Percentiles rank a stretch among this genome's conserved stretches.
phyloP scores from a whole-genome alignment of 495 filamentous ascomycete genomes.

The Daldinia vernicosa region DNA sequence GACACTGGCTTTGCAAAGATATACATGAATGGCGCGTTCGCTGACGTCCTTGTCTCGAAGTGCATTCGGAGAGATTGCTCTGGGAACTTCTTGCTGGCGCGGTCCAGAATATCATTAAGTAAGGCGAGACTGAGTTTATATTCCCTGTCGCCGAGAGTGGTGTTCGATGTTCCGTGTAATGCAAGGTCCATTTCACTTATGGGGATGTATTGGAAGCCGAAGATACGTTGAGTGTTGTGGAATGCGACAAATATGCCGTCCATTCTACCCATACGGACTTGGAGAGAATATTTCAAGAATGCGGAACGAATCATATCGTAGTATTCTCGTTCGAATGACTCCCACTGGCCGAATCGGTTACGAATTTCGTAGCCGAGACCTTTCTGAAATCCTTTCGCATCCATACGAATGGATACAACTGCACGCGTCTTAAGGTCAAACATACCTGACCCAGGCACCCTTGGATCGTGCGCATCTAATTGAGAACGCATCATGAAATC shows the following conservation, averaged over 20 bases:
- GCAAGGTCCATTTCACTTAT: slow-evolving; percentile 86
- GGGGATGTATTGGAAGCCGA: slow-evolving; percentile 95
- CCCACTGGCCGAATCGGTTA: slow-evolving; percentile 73
- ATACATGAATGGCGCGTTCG: slow-evolving; percentile 74
- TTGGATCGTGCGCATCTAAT: slow-evolving; percentile 87
- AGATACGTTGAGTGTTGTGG: slow-evolving; percentile 94
- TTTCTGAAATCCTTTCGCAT: slow-evolving; percentile 72
- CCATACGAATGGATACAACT: slow-evolving; percentile 89
- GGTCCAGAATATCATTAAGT: slow-evolving; percentile 79
- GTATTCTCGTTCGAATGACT: slow-evolving; percentile 95
- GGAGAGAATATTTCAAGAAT: slow-evolving; percentile 96
- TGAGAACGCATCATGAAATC: slow-evolving; percentile 97
- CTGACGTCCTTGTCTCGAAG: slow-evolving; percentile 77
- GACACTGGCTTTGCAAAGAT: slow-evolving; percentile 88
- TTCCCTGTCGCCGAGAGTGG: slow-evolving; percentile 80
- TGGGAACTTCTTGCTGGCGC: slow-evolving; percentile 76
- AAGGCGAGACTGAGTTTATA: slow-evolving; percentile 82
- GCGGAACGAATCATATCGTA: slow-evolving; percentile 95
- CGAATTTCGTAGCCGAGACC: slow-evolving; percentile 90
- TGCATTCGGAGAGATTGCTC: slow-evolving; percentile 80
- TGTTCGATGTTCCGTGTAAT: slow-evolving; percentile 76
- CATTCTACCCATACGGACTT: slow-evolving; percentile 97
- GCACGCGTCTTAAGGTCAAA: slow-evolving; percentile 98
- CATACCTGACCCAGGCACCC: slow-evolving; percentile 90
- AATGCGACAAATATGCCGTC: slow-evolving; percentile 98